These are phyloP conservation scores for Erysimum cheiranthoides DNA, from an alignment of 345 rosid genomes.

Conservation along the genomic window DNA sequence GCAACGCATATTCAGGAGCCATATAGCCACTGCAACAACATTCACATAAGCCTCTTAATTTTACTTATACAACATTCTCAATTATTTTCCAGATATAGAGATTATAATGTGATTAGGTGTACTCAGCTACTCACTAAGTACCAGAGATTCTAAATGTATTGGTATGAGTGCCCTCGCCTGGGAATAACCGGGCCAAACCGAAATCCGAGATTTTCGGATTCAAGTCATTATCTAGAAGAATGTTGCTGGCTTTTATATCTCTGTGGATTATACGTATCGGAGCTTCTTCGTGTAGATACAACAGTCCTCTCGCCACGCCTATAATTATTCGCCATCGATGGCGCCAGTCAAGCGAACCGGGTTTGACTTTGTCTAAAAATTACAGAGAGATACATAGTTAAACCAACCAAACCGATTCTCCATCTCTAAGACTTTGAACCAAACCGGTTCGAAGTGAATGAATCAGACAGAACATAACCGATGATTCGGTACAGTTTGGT, in stretches of 20 bases:
- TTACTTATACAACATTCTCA: constrained; percentile 11
- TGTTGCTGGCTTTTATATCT: constrained; percentile 79
- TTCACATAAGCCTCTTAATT: background rate
- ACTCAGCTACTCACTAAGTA: constrained; percentile 66
- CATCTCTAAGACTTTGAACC: background rate
- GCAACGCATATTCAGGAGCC: constrained; percentile 94
- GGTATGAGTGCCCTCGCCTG: constrained; percentile 81
- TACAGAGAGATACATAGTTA: background rate
- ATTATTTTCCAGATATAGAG: background rate
- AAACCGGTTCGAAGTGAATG: constrained; percentile 1
- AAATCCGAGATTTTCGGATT: constrained; percentile 89
- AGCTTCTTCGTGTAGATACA: constrained; percentile 84
- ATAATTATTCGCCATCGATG: constrained; percentile 59
- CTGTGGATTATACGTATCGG: constrained; percentile 79
- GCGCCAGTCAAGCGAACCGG: constrained; percentile 63
- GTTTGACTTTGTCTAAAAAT: constrained; percentile 58
- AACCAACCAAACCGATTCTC: background rate
- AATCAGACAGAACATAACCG: background rate
- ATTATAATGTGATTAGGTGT: constrained; percentile 28
- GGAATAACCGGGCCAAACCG: constrained; percentile 84
- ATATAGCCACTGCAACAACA: constrained; percentile 79
- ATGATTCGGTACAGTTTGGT: constrained; percentile 8
- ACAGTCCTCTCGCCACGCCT: constrained; percentile 81
- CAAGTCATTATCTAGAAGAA: constrained; percentile 66
- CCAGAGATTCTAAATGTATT: constrained; percentile 81